A percentile compares a stretch with the other conserved stretches of the same genome.
These are phyloP conservation scores for Metarhizium album DNA, from an alignment of 2,329 filamentous ascomycete genomes.

Conservation along the genomic window DNA sequence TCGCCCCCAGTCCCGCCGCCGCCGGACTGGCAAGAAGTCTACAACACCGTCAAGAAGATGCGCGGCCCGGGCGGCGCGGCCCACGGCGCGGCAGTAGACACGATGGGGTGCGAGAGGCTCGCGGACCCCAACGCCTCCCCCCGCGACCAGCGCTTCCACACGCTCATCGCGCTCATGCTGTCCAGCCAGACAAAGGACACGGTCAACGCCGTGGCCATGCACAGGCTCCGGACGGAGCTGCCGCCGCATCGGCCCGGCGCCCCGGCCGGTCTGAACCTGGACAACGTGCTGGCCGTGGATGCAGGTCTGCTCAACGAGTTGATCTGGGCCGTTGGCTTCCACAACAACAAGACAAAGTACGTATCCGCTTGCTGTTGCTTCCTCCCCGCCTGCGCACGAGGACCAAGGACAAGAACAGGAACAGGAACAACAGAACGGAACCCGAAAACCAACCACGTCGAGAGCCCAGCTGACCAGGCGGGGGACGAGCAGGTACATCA, in stretches of 20 bases:
- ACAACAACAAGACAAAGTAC: constrained; percentile 79
- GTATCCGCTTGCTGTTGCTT: too few species aligned
- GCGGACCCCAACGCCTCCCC: constrained; percentile 41
- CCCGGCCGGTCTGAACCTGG: constrained; percentile 52
- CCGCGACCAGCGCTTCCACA: constrained; percentile 66
- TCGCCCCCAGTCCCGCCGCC: too few species aligned
- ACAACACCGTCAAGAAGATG: constrained; percentile 69
- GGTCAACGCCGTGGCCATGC: constrained; percentile 76
- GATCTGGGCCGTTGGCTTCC: constrained; percentile 80
- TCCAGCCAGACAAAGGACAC: constrained; percentile 91
- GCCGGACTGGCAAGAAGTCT: constrained; percentile 74
- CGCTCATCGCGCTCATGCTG: constrained; percentile 78
- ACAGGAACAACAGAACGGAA: too few species aligned
- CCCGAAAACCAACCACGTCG: too few species aligned
- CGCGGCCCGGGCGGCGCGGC: constrained; percentile 43
- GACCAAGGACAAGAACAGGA: not conserved
- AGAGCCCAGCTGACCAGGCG: not conserved
- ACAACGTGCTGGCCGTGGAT: constrained; percentile 65
- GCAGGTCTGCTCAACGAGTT: constrained; percentile 56
- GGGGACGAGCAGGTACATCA: constrained; percentile 58
- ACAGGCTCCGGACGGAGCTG: constrained; percentile 64
- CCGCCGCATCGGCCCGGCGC: constrained; percentile 36
- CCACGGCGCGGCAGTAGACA: constrained; percentile 79
- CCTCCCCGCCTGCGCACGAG: not conserved
- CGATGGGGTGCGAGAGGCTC: constrained; percentile 85